Evolutionary conservation across 108 stramenopile species (phyloP), one percentile per base, ranked within the genome.

Genomic region (Stephanodiscus minutulus): DNA sequence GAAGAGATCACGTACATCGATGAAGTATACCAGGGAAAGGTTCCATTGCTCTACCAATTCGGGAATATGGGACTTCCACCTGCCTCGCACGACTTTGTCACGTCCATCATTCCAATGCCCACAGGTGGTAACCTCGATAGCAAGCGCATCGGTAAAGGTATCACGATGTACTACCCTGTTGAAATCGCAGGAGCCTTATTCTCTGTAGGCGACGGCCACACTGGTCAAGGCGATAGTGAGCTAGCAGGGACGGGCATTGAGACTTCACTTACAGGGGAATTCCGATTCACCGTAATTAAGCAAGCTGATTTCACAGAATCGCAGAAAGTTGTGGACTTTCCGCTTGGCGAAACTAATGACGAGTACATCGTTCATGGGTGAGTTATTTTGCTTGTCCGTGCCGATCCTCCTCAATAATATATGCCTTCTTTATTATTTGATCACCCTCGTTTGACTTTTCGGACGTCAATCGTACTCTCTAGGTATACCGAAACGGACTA

Each of bases 171-270:
- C 35, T 76, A 76, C 37, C 75, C 75, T 36, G 75, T 76, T 4
- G 75, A 68, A 62, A 68, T 76, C 8, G 49, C 44, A 25, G 75
- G 75, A 15, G 75, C 59, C 29, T 41, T 77, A 8, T 9, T 77
- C 2, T 68, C 66, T 11, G 70, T 76, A 68, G 75, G 75, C 7
- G 75, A 76, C 39, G 75, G 68, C 10, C 75, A 76, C 63, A 46
- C 75, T 20, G 75, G 68, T 18, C 73, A 73, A 28, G 68, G 68
- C 57, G 68, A 69, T 20, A 41, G 35, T 11, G 77, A 77, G 36
- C 65, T 81, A 35, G 81, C 76, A 66, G 81, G 81, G 37, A 82
- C 81, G 12, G 81, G 74, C 0, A 82, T 82, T 22, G 81, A 82
- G 62, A 82, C 81, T 3, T 72, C 70, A 9, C 68, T 82, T 29